A percentile compares a stretch with the other conserved stretches of the same genome.
Evolutionary conservation across 805 yeast genomes (phyloP).

Genomic region (Lipomyces spencermartinsiae): DNA sequence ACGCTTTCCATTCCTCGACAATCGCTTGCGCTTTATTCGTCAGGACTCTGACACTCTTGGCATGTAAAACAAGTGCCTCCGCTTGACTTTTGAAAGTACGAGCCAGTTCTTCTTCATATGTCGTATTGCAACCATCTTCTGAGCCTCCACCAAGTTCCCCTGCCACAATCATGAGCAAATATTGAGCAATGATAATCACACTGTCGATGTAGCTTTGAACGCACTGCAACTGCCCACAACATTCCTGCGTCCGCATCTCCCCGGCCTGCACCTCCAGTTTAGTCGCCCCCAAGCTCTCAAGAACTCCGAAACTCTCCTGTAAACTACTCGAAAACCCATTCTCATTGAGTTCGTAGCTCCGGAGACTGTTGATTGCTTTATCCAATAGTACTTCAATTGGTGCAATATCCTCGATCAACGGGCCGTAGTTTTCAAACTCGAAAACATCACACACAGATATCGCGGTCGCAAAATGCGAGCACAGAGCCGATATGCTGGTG

Average conservation of each 20-base stretch:
- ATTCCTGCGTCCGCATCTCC: neutral
- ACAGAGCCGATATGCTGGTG: neutral
- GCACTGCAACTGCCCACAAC: slow-evolving; percentile 1
- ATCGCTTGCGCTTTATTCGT: neutral
- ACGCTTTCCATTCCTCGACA: neutral
- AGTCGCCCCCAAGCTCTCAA: neutral
- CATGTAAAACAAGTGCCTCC: slow-evolving; percentile 12
- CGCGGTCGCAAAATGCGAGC: slow-evolving; percentile 14
- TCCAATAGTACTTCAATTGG: slow-evolving; percentile 20
- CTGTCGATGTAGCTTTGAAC: slow-evolving; percentile 16
- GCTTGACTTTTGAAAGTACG: slow-evolving; percentile 12
- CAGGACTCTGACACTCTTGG: slow-evolving; percentile 17
- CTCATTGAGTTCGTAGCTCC: neutral
- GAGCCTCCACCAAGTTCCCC: neutral
- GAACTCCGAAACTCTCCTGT: neutral
- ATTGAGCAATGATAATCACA: neutral
- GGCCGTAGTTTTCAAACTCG: slow-evolving; percentile 32
- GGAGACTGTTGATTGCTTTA: slow-evolving; percentile 4
- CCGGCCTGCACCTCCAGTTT: neutral
- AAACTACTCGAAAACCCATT: neutral
- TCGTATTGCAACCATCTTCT: neutral
- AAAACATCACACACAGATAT: slow-evolving; percentile 20
- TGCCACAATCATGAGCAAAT: neutral
- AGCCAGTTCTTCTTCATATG: slow-evolving; percentile 21
- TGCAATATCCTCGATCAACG: slow-evolving; percentile 13